Percentiles rank a stretch among this genome's conserved stretches.
Evolutionary conservation across 2,329 filamentous ascomycete species (phyloP).

Genomic region (Calonectria pauciramosa): DNA sequence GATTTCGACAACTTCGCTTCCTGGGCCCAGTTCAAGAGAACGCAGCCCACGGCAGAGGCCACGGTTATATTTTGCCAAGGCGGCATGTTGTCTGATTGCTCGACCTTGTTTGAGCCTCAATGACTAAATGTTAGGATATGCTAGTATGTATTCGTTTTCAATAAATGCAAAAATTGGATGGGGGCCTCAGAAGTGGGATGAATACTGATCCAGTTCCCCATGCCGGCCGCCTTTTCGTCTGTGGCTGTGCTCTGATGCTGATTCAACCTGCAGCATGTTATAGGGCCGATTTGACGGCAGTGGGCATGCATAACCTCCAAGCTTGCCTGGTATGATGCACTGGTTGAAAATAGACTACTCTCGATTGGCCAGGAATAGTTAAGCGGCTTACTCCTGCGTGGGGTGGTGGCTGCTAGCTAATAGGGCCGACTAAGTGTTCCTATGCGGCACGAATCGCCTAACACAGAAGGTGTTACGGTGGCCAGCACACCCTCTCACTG

Average conservation of each 20-base stretch:
- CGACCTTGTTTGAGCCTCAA: not conserved
- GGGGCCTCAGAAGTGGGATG: not conserved
- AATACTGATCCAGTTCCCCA: not conserved
- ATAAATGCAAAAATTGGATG: not conserved
- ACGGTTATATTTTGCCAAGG: constrained; percentile 43
- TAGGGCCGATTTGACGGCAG: constrained; percentile 9
- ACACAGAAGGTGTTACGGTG: not conserved
- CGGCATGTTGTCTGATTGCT: not conserved
- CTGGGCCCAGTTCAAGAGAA: constrained; percentile 32
- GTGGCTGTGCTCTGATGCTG: not conserved
- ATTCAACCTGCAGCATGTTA: not conserved
- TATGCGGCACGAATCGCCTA: not conserved
- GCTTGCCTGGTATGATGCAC: not conserved
- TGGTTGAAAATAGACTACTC: not conserved
- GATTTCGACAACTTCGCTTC: constrained; percentile 45
- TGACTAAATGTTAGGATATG: not conserved
- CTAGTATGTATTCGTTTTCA: not conserved
- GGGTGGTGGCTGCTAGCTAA: not conserved
- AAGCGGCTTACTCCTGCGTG: not conserved
- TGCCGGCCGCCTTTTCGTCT: not conserved
- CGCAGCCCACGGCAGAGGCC: constrained; percentile 39
- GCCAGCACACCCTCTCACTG: not conserved
- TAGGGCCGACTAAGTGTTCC: not conserved
- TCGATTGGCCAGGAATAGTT: not conserved
- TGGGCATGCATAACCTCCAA: too few relatives aligned